Conservation (phyloP, 1,284 basidiomycete species). For the Calocybe gambosa region DNA sequence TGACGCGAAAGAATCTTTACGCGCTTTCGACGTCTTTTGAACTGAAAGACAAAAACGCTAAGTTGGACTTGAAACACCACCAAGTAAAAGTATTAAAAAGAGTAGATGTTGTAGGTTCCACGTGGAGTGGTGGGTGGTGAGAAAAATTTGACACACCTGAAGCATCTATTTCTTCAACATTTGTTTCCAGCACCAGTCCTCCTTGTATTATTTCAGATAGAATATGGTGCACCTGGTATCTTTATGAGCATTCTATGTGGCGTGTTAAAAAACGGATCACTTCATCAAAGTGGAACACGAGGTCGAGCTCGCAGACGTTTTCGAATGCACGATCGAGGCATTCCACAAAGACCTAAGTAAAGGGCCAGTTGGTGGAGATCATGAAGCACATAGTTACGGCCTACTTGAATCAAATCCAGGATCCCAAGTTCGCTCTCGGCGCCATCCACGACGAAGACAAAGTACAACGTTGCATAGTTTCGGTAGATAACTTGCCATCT, state of each 20-base stretch:
- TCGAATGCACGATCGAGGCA: slow-evolving; percentile 93
- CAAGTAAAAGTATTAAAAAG: not conserved
- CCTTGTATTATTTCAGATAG: slow-evolving; percentile 95
- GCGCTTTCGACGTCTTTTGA: slow-evolving; percentile 57
- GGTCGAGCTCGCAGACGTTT: slow-evolving; percentile 97
- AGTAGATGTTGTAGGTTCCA: not conserved
- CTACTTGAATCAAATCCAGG: slow-evolving; percentile 92
- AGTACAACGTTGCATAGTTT: slow-evolving; percentile 93
- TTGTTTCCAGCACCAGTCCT: slow-evolving; percentile 96
- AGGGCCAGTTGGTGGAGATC: not conserved
- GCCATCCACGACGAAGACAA: slow-evolving; percentile 94
- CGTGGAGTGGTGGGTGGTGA: slow-evolving; percentile 2
- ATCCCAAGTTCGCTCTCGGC: slow-evolving; percentile 96
- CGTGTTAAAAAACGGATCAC: slow-evolving; percentile 34
- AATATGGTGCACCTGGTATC: slow-evolving; percentile 81
- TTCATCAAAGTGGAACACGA: slow-evolving; percentile 99
- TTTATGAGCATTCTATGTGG: slow-evolving; percentile 3
- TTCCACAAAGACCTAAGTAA: slow-evolving; percentile 88
- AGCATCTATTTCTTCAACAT: slow-evolving; percentile 83
- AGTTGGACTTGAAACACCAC: not conserved
- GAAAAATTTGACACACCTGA: slow-evolving; percentile 42
- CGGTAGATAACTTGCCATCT: slow-evolving; percentile 74
- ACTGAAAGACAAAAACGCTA: slow-evolving; percentile 35
- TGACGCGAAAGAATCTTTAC: slow-evolving; percentile 69
- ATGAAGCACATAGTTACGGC: slow-evolving; percentile 18